Evolutionary conservation across 108 stramenopile genomes (phyloP).

Genomic region (Epithemia pelagica): DNA sequence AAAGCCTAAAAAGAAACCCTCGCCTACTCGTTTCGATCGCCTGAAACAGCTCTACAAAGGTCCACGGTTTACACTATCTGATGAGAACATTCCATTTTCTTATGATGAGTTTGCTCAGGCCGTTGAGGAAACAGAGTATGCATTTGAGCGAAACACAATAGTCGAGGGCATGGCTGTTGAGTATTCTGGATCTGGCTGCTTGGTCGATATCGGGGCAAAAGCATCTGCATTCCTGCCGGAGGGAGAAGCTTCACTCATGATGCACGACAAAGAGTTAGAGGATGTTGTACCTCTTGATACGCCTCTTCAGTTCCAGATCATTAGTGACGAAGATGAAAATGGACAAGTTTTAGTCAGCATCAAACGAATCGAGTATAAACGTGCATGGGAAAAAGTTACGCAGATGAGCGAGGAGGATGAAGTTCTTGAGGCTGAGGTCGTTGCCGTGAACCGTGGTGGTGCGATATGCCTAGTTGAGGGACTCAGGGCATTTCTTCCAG

Average conservation of each 20-base stretch:
- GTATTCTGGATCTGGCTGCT: conserved; percentile 56
- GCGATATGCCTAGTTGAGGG: conserved; percentile 92
- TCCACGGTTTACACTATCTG: conserved; percentile 20
- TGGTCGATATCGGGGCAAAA: conserved; percentile 94
- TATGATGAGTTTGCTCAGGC: conserved; percentile 74
- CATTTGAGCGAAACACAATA: conserved; percentile 78
- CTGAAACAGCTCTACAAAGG: conserved; percentile 80
- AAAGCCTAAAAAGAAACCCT: neutral
- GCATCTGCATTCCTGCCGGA: conserved; percentile 86
- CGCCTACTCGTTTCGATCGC: conserved; percentile 64
- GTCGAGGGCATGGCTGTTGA: conserved; percentile 75
- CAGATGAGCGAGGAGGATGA: conserved; percentile 68
- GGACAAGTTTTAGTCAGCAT: conserved; percentile 86
- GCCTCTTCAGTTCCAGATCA: conserved; percentile 86
- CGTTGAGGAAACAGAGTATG: conserved; percentile 65
- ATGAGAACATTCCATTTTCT: conserved; percentile 54
- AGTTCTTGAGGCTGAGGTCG: conserved; percentile 83
- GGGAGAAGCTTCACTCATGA: conserved; percentile 65
- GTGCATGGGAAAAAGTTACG: conserved; percentile 85
- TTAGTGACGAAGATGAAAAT: conserved; percentile 91
- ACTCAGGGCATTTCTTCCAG: conserved; percentile 91
- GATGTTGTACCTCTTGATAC: conserved; percentile 68
- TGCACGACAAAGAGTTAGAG: conserved; percentile 43
- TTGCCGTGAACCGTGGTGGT: conserved; percentile 92
- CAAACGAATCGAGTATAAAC: conserved; percentile 83